Conservation (phyloP, 768 basidiomycete genomes). For the Termitomyces bulborhizus region DNA sequence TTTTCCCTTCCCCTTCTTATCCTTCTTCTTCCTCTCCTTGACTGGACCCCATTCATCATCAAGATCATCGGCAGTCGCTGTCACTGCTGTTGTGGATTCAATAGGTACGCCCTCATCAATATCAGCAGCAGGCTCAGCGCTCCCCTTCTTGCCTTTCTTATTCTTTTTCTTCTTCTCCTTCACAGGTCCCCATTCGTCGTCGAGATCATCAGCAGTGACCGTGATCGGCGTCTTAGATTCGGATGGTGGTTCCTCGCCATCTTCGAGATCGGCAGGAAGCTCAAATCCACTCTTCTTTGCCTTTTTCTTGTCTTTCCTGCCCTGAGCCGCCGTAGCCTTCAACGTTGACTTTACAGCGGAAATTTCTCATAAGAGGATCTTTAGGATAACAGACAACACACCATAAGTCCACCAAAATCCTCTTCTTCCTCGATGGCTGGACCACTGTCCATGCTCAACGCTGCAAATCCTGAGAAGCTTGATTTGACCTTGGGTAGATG, state of each 20-base stretch:
- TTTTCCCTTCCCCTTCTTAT: conserved; percentile 53
- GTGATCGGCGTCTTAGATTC: conserved; percentile 39
- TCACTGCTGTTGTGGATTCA: conserved; percentile 35
- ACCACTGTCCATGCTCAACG: conserved; percentile 37
- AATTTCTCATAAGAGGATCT: background rate
- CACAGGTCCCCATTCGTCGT: conserved; percentile 65
- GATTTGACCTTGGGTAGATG: conserved; percentile 19
- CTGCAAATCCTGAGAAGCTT: conserved; percentile 48
- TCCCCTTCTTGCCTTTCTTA: conserved; percentile 58
- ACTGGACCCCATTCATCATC: conserved; percentile 68
- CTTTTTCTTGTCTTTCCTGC: conserved; percentile 50
- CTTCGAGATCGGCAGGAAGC: conserved; percentile 23
- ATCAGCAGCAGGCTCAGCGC: conserved; percentile 27
- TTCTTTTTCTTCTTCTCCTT: conserved; percentile 61
- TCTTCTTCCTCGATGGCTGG: conserved; percentile 42
- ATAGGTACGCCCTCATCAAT: conserved; percentile 22
- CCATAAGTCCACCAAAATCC: conserved; percentile 76
- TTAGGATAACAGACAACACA: conserved; percentile 23
- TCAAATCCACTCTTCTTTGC: conserved; percentile 47
- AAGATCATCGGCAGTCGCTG: conserved; percentile 64
- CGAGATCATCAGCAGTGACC: conserved; percentile 64
- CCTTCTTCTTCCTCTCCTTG: conserved; percentile 59
- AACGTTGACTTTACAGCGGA: conserved; percentile 47
- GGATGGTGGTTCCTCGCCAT: conserved; percentile 20
- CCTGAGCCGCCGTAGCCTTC: conserved; percentile 45